Evolutionary conservation across 2,329 filamentous ascomycete genomes (phyloP).

Genomic region (Neopestalotiopsis sp.): DNA sequence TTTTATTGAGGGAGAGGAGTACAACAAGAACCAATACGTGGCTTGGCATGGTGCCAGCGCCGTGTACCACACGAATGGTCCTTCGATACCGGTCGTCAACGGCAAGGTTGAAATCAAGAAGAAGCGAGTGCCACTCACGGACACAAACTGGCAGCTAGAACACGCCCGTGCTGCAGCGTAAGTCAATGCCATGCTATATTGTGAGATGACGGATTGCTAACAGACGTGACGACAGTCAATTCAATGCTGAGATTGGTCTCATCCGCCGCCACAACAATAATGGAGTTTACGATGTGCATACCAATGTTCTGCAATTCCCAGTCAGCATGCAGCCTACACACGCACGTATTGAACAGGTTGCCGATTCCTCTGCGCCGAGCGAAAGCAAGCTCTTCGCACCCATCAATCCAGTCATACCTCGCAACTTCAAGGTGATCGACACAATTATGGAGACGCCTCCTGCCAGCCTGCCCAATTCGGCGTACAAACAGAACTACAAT

Average conservation of each 20-base stretch:
- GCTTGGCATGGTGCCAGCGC: conserved; percentile 97
- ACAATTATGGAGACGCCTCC: conserved; percentile 57
- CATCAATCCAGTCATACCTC: conserved; percentile 53
- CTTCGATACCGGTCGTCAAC: conserved; percentile 74
- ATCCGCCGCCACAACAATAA: conserved; percentile 71
- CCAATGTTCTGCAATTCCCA: conserved; percentile 88
- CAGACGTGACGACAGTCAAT: conserved; percentile 64
- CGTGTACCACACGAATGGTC: conserved; percentile 86
- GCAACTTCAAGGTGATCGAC: conserved; percentile 63
- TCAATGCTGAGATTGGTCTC: conserved; percentile 77
- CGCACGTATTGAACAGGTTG: conserved; percentile 78
- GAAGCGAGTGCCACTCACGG: conserved; percentile 85
- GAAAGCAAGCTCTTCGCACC: conserved; percentile 48
- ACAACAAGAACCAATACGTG: conserved; percentile 99
- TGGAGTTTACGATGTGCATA: conserved; percentile 92
- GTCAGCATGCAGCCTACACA: conserved; percentile 88
- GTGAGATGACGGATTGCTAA: conserved; percentile 19
- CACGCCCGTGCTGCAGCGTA: conserved; percentile 92
- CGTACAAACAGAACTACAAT: conserved; percentile 46
- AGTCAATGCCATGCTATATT: conserved; percentile 31
- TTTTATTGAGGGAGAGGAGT: conserved; percentile 78
- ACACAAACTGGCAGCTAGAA: conserved; percentile 95
- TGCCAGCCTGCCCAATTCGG: conserved; percentile 48
- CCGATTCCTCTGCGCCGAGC: conserved; percentile 28
- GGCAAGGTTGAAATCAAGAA: conserved; percentile 84